Conservation (phyloP, 2,329 filamentous ascomycete species). For the Arthrobotrys pseudoclavata region DNA sequence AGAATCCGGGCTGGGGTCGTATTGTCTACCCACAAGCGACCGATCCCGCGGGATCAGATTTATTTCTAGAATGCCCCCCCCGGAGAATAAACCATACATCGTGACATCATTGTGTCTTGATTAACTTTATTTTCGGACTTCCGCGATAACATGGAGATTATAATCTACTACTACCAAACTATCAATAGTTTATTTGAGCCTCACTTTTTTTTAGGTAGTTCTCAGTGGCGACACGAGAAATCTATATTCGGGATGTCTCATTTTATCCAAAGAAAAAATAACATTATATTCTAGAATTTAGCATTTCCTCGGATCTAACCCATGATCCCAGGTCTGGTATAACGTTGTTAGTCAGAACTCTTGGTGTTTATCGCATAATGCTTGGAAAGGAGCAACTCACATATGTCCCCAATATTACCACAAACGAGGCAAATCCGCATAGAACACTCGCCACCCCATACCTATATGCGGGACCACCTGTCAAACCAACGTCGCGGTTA, state of each 20-base stretch:
- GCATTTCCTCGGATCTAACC: conserved; percentile 50
- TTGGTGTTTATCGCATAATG: background rate
- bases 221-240: conserved; percentile 38
- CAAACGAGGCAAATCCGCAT: conserved; percentile 60
- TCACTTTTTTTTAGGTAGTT: conserved; percentile 20
- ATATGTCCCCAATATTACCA: conserved; percentile 63
- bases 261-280: conserved; percentile 5
- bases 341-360: conserved; percentile 13
- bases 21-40: conserved; percentile 26
- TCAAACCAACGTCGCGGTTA: conserved; percentile 14
- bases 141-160: conserved; percentile 9
- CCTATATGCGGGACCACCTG: conserved; percentile 61
- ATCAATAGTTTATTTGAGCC: conserved; percentile 41
- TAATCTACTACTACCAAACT: conserved; percentile 6
- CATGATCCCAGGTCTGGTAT: conserved; percentile 51
- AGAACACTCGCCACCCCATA: conserved; percentile 62
- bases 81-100: conserved; percentile 10
- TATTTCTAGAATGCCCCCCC: conserved; percentile 40
- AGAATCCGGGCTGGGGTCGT: conserved; percentile 17
- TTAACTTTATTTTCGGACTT: conserved; percentile 12
- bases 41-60: conserved; percentile 20
- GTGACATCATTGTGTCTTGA: conserved; percentile 6
- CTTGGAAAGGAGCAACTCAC: conserved; percentile 37
- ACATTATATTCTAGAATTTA: conserved; percentile 8
- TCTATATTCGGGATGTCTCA: conserved; percentile 22